These are phyloP conservation scores for Metarhizium brunneum DNA, from an alignment of 2,329 filamentous ascomycete species.

Conservation along the genomic window DNA sequence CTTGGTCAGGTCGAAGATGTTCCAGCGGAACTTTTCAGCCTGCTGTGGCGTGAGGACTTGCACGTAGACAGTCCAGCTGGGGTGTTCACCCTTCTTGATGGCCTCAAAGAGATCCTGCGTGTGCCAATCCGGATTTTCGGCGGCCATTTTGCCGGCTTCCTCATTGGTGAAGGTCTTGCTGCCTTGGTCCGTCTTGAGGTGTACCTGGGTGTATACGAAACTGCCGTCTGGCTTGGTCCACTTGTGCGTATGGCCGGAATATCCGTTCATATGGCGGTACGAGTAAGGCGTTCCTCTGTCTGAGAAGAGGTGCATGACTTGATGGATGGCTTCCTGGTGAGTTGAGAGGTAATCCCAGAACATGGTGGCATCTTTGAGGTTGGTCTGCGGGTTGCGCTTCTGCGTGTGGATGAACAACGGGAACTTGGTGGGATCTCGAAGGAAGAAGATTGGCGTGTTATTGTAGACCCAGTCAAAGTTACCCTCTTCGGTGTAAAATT, in stretches of 20 bases:
- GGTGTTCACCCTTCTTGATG: too few species aligned
- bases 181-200: conserved; percentile 24
- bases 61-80: conserved; percentile 52
- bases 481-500: conserved; percentile 57
- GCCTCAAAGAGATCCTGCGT: too few species aligned
- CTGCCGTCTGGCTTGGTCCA: conserved; percentile 55
- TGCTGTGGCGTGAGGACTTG: conserved; percentile 48
- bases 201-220: conserved; percentile 58
- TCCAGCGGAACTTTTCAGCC: conserved; percentile 27
- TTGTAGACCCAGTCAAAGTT: conserved; percentile 67
- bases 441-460: conserved; percentile 71
- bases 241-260: conserved; percentile 59
- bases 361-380: too few species aligned
- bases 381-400: too few species aligned
- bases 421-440: conserved; percentile 66
- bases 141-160: too few species aligned
- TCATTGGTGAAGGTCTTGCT: too few species aligned
- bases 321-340: too few species aligned
- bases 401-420: conserved; percentile 24
- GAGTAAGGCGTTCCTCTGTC: conserved; percentile 39
- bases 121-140: too few species aligned
- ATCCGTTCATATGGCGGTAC: conserved; percentile 58
- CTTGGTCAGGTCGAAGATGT: conserved; percentile 62
- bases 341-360: too few species aligned
- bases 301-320: too few species aligned